These are phyloP conservation scores for Metschnikowia colocasiae DNA, from an alignment of 805 yeast species.

Conservation along the genomic window DNA sequence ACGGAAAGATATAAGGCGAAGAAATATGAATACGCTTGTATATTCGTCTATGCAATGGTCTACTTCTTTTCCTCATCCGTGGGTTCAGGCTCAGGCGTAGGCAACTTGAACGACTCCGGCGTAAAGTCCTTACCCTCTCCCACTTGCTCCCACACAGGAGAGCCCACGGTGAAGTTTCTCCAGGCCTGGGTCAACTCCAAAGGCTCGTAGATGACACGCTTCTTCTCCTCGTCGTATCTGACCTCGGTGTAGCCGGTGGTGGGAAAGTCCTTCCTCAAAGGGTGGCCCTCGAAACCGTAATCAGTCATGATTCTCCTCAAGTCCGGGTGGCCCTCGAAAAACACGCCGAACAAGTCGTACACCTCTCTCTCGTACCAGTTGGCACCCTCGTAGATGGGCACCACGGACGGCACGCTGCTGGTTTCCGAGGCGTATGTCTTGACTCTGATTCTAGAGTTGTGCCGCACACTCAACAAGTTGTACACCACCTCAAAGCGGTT, in stretches of 20 bases:
- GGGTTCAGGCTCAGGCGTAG: conserved; percentile 77
- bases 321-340: conserved; percentile 87
- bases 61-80: conserved; percentile 33
- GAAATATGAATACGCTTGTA: not conserved
- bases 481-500: conserved; percentile 87
- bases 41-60: conserved; percentile 6
- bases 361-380: conserved; percentile 92
- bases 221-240: conserved; percentile 85
- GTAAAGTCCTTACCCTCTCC: conserved; percentile 82
- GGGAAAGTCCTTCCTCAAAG: conserved; percentile 89
- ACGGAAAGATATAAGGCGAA: no score
- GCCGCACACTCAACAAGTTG: conserved; percentile 74
- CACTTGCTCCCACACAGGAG: conserved; percentile 88
- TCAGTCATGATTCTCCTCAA: conserved; percentile 86
- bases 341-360: conserved; percentile 81
- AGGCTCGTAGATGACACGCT: conserved; percentile 86
- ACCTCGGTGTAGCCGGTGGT: conserved; percentile 89
- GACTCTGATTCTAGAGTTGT: conserved; percentile 82
- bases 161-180: conserved; percentile 85
- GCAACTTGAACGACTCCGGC: conserved; percentile 78
- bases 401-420: conserved; percentile 74
- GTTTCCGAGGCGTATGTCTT: conserved; percentile 86
- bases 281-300: conserved; percentile 91
- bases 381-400: conserved; percentile 71
- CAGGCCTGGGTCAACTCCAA: conserved; percentile 88